Base-by-base conservation (phyloP, 352 stramenopile species). In the Globisporangium abappressorium region DNA sequence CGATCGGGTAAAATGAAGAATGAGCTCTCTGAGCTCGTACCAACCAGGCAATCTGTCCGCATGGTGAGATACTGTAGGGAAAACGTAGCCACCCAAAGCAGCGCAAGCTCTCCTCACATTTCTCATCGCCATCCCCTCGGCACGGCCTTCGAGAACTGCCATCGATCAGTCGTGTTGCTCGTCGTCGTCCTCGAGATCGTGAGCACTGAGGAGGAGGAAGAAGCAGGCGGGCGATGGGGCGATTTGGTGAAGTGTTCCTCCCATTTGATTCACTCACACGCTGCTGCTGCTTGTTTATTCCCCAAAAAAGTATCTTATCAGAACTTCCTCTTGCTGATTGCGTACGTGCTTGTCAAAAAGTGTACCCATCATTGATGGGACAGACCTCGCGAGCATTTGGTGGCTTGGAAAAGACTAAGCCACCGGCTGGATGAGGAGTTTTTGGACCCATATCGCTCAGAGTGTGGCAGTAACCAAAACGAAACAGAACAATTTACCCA, bases 311-410 rank as follows among this genome's bases (percentile, higher is more conserved):
- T 26, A 57, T 33, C 51, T 30, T 30, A 36, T 58, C 53, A 58
- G 53, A 38, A 26, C 24, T 26, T 26, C 24, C 24, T 33, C 53
- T 18, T 30, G 11, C 5, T 18, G 51, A 34, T 57, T 33, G 26
- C 11, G 5, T 26, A 58, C 11, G 53, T 24, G 8, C 18, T 9
- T 18, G 24, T 12, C 1, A 24, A 38, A 59, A 59, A 59, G 15
- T 59, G 54, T 41, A 59, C 28, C 54, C 26, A 59, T 34, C 28
- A 41, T 41, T 59, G 54, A 11, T 41, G 26, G 49, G 51, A 57
- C n/a, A 57, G 54, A 49, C 41, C 11, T 36, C 26, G 12, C 9
- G 28, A 12, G 2, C 15, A n/a, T 14, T 41, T 41, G 15, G 28
- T 59, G 54, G 15, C 15, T n/a, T 33, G 26, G 22, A 15, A 15